Evolutionary conservation across 1,139 yeast species (phyloP).

Genomic region (Blastobotrys serpentis): DNA sequence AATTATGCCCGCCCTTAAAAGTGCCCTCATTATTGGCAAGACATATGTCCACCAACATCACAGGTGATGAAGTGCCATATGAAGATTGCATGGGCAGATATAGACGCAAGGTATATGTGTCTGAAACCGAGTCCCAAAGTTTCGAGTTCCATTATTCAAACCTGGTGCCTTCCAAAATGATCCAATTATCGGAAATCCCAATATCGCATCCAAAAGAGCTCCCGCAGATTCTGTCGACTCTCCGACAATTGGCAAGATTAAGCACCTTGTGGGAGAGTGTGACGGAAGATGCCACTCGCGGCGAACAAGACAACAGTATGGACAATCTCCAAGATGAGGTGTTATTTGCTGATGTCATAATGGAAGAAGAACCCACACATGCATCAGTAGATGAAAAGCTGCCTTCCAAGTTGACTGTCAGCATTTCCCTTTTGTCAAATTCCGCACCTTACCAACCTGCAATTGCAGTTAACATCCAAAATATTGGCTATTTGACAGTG

Average conservation of each 20-base stretch:
- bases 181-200: slow-evolving; percentile 35
- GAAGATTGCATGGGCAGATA: slow-evolving; percentile 15
- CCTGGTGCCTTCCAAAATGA: slow-evolving; percentile 33
- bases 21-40: slow-evolving; percentile 30
- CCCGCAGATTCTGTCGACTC: slow-evolving; percentile 23
- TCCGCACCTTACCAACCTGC: not conserved
- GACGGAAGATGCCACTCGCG: slow-evolving; percentile 5
- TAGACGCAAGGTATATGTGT: slow-evolving; percentile 18
- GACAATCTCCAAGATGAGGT: slow-evolving; percentile 24
- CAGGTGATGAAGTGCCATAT: not conserved
- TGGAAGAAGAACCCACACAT: slow-evolving; percentile 20
- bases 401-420: not conserved
- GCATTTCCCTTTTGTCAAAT: not conserved
- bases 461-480: not conserved
- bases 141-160: slow-evolving; percentile 32
- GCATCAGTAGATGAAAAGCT: not conserved
- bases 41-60: slow-evolving; percentile 25
- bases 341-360: slow-evolving; percentile 28
- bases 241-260: slow-evolving; percentile 22
- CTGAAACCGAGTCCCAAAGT: slow-evolving; percentile 21
- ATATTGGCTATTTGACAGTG: not conserved
- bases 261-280: slow-evolving; percentile 23
- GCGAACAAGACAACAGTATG: slow-evolving; percentile 13
- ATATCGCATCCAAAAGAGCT: slow-evolving; percentile 35
- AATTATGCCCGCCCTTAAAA: slow-evolving; percentile 36